Base-by-base conservation (phyloP, 352 stramenopile species). In the Globisporangium rhizosaccharum region DNA sequence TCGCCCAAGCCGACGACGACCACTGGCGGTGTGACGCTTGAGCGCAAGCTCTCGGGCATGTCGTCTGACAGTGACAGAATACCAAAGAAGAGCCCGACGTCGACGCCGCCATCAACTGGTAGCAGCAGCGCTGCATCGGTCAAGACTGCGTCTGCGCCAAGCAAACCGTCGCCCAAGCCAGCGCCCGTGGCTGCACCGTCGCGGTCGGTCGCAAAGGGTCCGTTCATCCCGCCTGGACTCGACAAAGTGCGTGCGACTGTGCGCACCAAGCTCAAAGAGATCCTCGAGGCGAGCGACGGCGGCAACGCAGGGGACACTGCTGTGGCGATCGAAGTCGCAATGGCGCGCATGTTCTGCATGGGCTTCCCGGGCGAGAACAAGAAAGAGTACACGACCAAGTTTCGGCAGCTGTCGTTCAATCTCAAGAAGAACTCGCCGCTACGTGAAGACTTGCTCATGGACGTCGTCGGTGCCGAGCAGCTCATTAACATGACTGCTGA, bases 301-400 rank as follows among this genome's bases (percentile, higher is more conserved):
- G 77, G 74, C 49, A 71, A 75, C 33, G 54, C 73, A 0, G 71
- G 76, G 1, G 70, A 89, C 48, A 72, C 89, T 23, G 83, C 80
- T 4, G 71, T 85, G 10, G 70, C 73, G 15, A 75, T 92, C 59
- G 85, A 94, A 64, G 77, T 90, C 47, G 74, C 70, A 2, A 94
- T 94, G 81, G 83, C 87, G 46, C 71, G 73, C 20, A 67, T 73
- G 45, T 92, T 83, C 66, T 71, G 83, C 54, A 81, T 92, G 65
- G 81, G 87, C 18, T 71, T 74, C 51, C 67, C 80, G 5, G 70
- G 71, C 37, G 79, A 90, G 59, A 86, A 86, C 66, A 96, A 95
- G 78, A 91, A 94, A 61, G 82, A 94, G 44, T 96, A 96, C 68
- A 87, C 86, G 54, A 75, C 73, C 68, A 96, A 96, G 65, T 89